Percentiles rank a stretch among this genome's conserved stretches.
Conservation (phyloP, 805 yeast genomes). For the Saturnispora mendoncae region DNA sequence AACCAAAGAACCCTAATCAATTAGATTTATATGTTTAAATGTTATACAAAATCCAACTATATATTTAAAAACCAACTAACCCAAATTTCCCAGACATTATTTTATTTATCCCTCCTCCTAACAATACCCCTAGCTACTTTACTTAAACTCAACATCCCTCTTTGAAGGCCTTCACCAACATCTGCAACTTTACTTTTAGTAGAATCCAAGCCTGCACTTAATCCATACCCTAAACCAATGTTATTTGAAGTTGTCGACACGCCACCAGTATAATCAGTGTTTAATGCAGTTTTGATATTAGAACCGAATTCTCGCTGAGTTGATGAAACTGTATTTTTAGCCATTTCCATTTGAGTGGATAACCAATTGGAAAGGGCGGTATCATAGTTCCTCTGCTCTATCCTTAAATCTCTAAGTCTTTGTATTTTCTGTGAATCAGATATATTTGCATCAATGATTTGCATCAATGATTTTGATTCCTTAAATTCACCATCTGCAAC, state of each 20-base stretch:
- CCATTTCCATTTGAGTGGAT: slow-evolving; percentile 7
- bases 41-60: neutral
- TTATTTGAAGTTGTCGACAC: neutral
- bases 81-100: neutral
- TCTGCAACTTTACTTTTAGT: slow-evolving; percentile 8
- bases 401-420: neutral
- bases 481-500: neutral
- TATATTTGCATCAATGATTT: neutral
- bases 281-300: slow-evolving; percentile 5
- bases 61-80: neutral
- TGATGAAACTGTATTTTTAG: neutral
- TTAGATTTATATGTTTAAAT: too few species aligned
- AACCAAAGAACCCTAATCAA: too few species aligned
- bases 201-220: slow-evolving; percentile 7
- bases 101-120: slow-evolving; percentile 7
- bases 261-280: slow-evolving; percentile 6
- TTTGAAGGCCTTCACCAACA: slow-evolving; percentile 9
- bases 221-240: slow-evolving; percentile 7
- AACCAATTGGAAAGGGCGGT: slow-evolving; percentile 4
- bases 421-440: slow-evolving; percentile 1
- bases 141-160: slow-evolving; percentile 10
- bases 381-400: neutral
- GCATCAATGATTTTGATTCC: neutral
- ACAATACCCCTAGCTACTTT: slow-evolving; percentile 9
- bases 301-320: slow-evolving; percentile 6